phyloP scores from a whole-genome alignment of 495 filamentous ascomycete genomes.

The Immersiella caudata region DNA sequence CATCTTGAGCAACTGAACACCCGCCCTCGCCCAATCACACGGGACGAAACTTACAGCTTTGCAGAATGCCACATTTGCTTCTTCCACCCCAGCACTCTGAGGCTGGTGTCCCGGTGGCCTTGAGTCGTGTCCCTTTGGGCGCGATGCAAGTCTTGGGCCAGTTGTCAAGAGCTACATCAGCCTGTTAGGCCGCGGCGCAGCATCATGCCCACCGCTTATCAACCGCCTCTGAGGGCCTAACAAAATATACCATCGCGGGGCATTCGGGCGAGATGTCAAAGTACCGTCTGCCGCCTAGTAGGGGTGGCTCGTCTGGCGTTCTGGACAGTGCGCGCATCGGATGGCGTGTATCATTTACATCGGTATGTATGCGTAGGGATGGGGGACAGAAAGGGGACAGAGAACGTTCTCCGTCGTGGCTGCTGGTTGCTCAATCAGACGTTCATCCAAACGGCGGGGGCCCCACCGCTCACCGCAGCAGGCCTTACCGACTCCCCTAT shows the following conservation, averaged over 20 bases:
- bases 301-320: slow-evolving; percentile 8
- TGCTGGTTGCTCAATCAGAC: neutral
- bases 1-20: neutral
- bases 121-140: too few species aligned
- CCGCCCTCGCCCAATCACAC: slow-evolving; percentile 8
- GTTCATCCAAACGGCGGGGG: neutral
- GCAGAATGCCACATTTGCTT: slow-evolving; percentile 1
- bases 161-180: neutral
- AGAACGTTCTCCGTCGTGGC: neutral
- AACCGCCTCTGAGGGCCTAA: neutral
- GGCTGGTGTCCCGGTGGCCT: neutral
- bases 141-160: neutral
- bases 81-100: neutral
- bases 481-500: neutral
- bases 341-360: neutral
- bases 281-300: neutral
- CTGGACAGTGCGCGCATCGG: neutral
- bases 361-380: neutral
- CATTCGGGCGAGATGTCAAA: neutral
- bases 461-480: neutral
- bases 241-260: slow-evolving; percentile 7
- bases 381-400: neutral
- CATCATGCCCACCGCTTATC: neutral
- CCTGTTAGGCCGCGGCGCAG: slow-evolving; percentile 8
- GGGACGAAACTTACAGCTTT: slow-evolving; percentile 7